Percentiles rank a stretch among this genome's conserved stretches.
These are phyloP conservation scores for Lophiostoma macrostomum DNA, from an alignment of 495 filamentous ascomycete genomes.

Conservation along the genomic window DNA sequence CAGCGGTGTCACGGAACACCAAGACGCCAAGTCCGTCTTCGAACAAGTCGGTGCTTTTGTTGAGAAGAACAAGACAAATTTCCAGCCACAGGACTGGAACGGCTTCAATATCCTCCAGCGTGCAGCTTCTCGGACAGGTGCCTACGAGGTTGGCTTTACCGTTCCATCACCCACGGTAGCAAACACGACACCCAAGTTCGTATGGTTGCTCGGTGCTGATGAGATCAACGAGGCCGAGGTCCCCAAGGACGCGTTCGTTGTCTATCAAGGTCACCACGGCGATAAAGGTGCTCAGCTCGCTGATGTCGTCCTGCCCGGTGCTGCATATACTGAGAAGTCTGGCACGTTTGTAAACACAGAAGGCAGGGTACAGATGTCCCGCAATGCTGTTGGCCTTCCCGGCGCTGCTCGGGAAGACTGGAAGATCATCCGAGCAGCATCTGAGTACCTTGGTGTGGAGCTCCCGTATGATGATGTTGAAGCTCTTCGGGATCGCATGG, in stretches of 20 bases:
- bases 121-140: conserved; percentile 83
- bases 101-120: conserved; percentile 96
- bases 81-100: conserved; percentile 89
- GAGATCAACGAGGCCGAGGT: conserved; percentile 77
- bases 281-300: conserved; percentile 89
- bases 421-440: conserved; percentile 92
- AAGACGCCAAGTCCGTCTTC: conserved; percentile 87
- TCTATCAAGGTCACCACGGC: conserved; percentile 98
- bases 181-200: conserved; percentile 80
- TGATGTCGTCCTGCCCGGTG: conserved; percentile 89
- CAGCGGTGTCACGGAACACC: conserved; percentile 81
- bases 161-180: conserved; percentile 74
- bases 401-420: conserved; percentile 93
- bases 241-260: conserved; percentile 89
- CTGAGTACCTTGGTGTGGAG: conserved; percentile 83
- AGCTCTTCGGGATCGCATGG: conserved; percentile 84
- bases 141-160: conserved; percentile 93
- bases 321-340: conserved; percentile 96
- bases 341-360: conserved; percentile 97
- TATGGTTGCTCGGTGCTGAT: conserved; percentile 96
- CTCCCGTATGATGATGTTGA: conserved; percentile 93
- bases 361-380: conserved; percentile 87
- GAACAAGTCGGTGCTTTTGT: conserved; percentile 85
- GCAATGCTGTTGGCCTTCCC: conserved; percentile 77
- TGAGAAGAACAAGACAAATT: conserved; percentile 84